Conservation (phyloP, 2,329 filamentous ascomycete genomes). For the Cercospora citrullina region DNA sequence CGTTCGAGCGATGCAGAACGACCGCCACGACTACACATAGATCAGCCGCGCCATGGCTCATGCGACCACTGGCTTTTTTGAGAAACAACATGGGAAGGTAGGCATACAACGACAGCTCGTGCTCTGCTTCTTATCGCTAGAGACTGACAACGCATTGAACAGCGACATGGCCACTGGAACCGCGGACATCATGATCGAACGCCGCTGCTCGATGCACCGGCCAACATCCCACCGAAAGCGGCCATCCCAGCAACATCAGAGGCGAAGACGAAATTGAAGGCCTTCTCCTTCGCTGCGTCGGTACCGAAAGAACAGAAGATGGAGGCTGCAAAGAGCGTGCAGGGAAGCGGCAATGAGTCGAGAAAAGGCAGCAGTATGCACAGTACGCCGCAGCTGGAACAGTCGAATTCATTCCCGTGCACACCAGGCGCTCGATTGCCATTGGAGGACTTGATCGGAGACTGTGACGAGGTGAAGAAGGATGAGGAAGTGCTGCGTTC, state of each 20-base stretch:
- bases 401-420: slow-evolving; percentile 50
- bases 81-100: background rate
- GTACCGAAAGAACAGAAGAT: slow-evolving; percentile 39
- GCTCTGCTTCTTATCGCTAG: background rate
- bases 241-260: slow-evolving; percentile 53
- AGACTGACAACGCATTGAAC: slow-evolving; percentile 1
- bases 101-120: background rate
- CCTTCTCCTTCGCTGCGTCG: slow-evolving; percentile 51
- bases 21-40: background rate
- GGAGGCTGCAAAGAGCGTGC: slow-evolving; percentile 34
- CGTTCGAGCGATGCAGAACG: slow-evolving; percentile 3
- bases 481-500: slow-evolving; percentile 52
- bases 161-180: slow-evolving; percentile 34
- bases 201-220: slow-evolving; percentile 27
- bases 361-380: slow-evolving; percentile 9
- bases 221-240: slow-evolving; percentile 39
- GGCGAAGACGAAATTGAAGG: slow-evolving; percentile 56
- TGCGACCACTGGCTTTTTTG: slow-evolving; percentile 1
- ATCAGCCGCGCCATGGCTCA: background rate
- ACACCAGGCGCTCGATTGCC: slow-evolving; percentile 61
- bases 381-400: slow-evolving; percentile 30
- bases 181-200: slow-evolving; percentile 21
- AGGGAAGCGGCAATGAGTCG: background rate
- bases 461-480: slow-evolving; percentile 56
- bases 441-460: slow-evolving; percentile 61